A percentile compares a stretch with the other conserved stretches of the same genome.
phyloP scores from a whole-genome alignment of 345 rosid species.

The Garcia nutans region DNA sequence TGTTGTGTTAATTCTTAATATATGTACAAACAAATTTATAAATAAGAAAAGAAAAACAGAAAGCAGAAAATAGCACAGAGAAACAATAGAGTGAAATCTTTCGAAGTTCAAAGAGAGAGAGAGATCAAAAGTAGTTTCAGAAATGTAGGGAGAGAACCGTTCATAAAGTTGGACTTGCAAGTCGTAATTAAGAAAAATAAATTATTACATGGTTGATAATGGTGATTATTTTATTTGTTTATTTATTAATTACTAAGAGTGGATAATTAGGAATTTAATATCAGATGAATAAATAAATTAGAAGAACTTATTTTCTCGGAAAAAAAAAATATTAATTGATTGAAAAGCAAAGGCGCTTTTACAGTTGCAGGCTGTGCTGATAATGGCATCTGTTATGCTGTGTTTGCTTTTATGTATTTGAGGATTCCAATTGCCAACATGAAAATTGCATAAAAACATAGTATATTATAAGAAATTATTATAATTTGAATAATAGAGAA shows the following conservation, averaged over 20 bases:
- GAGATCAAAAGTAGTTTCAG: constrained; percentile 1
- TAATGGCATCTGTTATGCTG: no score
- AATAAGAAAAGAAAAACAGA: not conserved
- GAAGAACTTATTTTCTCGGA: not conserved
- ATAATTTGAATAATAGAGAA: no score
- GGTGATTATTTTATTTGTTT: no score
- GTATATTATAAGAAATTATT: no score
- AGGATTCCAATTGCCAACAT: no score
- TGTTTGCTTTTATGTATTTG: no score
- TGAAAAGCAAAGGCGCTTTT: not conserved
- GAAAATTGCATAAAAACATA: no score
- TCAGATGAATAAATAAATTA: no score
- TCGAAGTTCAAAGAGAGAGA: not conserved
- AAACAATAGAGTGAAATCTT: not conserved
- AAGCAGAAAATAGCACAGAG: not conserved
- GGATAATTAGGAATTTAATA: not conserved
- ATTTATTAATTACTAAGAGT: no score
- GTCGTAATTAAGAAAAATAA: no score
- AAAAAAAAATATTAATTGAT: not conserved
- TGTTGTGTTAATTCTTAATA: not conserved
- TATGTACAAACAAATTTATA: not conserved
- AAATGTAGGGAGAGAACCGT: not conserved
- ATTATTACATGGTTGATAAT: not conserved
- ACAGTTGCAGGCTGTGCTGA: not conserved
- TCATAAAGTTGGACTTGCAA: no score